Evolutionary conservation across 306 rosid genomes (phyloP).

Genomic region (Canavalia ensiformis): DNA sequence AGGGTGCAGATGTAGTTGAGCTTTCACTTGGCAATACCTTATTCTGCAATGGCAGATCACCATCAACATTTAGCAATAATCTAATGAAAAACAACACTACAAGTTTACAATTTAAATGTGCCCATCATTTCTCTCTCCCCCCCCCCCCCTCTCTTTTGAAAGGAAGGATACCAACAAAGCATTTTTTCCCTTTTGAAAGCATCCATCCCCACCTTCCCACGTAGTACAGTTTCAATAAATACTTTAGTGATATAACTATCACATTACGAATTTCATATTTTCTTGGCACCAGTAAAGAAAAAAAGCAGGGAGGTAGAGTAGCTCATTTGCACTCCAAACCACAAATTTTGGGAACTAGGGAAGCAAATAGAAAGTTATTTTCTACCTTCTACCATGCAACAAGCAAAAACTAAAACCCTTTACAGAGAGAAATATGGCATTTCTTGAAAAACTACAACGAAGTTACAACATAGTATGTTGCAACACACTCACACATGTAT

Average conservation of each 20-base stretch:
- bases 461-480: background rate
- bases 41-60: conserved; percentile 39
- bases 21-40: conserved; percentile 49
- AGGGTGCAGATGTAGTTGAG: conserved; percentile 47
- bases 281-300: conserved; percentile 6
- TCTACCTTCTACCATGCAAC: background rate
- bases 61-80: conserved; percentile 5
- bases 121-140: background rate
- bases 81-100: conserved; percentile 27
- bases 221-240: conserved; percentile 7
- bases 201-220: conserved; percentile 12
- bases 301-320: background rate
- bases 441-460: background rate
- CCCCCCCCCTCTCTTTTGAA: background rate
- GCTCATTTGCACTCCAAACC: background rate
- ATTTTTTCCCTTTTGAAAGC: background rate
- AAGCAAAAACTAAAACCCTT: background rate
- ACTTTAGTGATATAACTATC: background rate
- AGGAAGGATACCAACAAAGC: background rate
- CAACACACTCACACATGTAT: background rate
- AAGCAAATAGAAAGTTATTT: background rate
- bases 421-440: background rate
- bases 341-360: background rate
- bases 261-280: background rate
- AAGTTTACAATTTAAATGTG: background rate